Evolutionary conservation across 2,329 filamentous ascomycete genomes (phyloP).

Genomic region (Thelonectria discophora): DNA sequence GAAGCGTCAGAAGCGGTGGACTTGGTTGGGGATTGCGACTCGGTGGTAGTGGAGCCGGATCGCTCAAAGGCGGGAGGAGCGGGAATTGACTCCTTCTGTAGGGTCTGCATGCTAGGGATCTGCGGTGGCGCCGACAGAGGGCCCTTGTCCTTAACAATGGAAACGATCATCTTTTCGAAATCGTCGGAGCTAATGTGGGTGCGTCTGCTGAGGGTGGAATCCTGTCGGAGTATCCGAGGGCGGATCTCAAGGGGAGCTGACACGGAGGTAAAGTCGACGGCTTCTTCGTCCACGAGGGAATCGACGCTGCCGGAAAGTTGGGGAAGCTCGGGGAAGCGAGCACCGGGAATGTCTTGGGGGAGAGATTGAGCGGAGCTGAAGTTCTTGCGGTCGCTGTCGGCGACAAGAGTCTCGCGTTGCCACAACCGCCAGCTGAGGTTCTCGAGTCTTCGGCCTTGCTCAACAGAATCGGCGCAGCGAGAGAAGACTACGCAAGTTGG

Average conservation of each 20-base stretch:
- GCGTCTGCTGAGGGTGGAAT: constrained; percentile 74
- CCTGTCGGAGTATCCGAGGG: constrained; percentile 74
- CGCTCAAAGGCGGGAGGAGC: constrained; percentile 49
- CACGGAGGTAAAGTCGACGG: constrained; percentile 65
- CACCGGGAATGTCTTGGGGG: constrained; percentile 60
- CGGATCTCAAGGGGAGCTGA: constrained; percentile 67
- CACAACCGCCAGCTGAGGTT: constrained; percentile 96
- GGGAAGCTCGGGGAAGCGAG: constrained; percentile 65
- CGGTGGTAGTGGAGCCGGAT: constrained; percentile 56
- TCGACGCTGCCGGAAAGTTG: constrained; percentile 82
- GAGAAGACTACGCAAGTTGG: constrained; percentile 76
- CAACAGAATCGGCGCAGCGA: constrained; percentile 91
- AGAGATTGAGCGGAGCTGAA: constrained; percentile 55
- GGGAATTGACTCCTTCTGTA: constrained; percentile 54
- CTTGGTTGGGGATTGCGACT: constrained; percentile 62
- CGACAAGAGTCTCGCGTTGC: constrained; percentile 77
- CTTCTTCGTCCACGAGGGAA: constrained; percentile 75
- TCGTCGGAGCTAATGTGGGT: constrained; percentile 94
- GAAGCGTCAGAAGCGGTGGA: constrained; percentile 60
- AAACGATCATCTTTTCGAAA: constrained; percentile 92
- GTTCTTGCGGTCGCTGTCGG: constrained; percentile 75
- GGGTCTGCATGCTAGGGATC: constrained; percentile 45
- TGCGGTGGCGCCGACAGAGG: constrained; percentile 57
- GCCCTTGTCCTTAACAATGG: constrained; percentile 87
- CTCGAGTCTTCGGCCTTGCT: constrained; percentile 90